These are phyloP conservation scores for Balamuthia mandrillaris DNA, from an alignment of 208 protist genomes.

Conservation along the genomic window DNA sequence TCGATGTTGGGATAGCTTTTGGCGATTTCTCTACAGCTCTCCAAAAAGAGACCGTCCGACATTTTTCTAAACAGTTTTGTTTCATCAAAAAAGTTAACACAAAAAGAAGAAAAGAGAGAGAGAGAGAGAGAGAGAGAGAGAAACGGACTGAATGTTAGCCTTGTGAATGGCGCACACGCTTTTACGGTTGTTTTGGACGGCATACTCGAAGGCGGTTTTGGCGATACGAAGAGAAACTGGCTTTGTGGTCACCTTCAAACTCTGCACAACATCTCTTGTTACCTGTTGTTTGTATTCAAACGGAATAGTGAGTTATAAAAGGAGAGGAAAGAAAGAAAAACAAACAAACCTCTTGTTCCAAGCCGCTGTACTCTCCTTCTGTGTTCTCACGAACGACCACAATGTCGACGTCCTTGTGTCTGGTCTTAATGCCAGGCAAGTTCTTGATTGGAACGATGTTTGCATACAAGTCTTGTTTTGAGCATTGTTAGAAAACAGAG, in stretches of 20 bases:
- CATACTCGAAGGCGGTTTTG: slow-evolving; percentile 69
- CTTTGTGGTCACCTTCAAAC: slow-evolving; percentile 66
- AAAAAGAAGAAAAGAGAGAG: background rate
- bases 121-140: background rate
- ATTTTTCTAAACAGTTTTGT: slow-evolving; percentile 33
- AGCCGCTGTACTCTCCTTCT: slow-evolving; percentile 73
- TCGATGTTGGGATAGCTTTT: slow-evolving; percentile 67
- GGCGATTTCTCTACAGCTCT: slow-evolving; percentile 56
- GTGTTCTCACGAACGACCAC: slow-evolving; percentile 77
- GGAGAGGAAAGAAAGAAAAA: slow-evolving; percentile 8
- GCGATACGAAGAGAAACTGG: slow-evolving; percentile 65
- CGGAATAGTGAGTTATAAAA: background rate
- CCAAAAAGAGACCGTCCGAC: slow-evolving; percentile 67
- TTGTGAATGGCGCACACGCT: slow-evolving; percentile 58
- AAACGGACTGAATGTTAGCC: slow-evolving; percentile 53
- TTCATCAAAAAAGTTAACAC: background rate
- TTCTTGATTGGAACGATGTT: background rate
- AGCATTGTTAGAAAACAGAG: no score
- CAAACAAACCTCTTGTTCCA: slow-evolving; percentile 67
- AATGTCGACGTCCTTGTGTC: slow-evolving; percentile 66
- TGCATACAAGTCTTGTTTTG: background rate
- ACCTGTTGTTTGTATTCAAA: background rate
- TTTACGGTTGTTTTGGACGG: slow-evolving; percentile 47
- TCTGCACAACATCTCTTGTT: slow-evolving; percentile 51
- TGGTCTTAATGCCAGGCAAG: slow-evolving; percentile 60